Conservation (phyloP, 2,329 filamentous ascomycete species). For the Claviceps purpurea region DNA sequence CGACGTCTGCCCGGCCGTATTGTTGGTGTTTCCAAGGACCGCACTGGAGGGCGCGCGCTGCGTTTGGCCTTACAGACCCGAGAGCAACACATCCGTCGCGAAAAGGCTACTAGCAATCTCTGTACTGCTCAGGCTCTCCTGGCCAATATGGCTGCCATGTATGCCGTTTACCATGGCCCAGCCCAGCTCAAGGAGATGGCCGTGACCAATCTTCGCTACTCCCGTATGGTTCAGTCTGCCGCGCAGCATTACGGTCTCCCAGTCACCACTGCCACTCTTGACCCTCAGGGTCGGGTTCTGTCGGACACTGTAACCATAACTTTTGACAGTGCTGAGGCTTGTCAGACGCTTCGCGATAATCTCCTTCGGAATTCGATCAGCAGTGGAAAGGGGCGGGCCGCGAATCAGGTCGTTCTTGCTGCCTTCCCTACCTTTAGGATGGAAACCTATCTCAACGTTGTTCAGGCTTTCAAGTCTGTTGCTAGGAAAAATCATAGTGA, state of each 20-base stretch:
- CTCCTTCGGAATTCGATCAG: conserved; percentile 52
- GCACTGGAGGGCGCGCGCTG: conserved; percentile 68
- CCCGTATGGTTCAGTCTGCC: conserved; percentile 54
- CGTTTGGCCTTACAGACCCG: conserved; percentile 80
- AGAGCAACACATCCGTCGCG: conserved; percentile 89
- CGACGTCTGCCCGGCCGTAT: conserved; percentile 85
- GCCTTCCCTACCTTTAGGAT: conserved; percentile 14
- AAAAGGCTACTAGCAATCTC: conserved; percentile 96
- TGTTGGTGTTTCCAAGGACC: conserved; percentile 83
- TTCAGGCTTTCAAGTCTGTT: conserved; percentile 15
- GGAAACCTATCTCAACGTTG: conserved; percentile 10
- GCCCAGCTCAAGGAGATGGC: conserved; percentile 73
- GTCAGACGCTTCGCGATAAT: conserved; percentile 16
- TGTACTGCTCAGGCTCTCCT: conserved; percentile 90
- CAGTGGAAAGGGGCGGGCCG: conserved; percentile 47
- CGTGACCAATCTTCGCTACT: conserved; percentile 58
- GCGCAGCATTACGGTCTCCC: conserved; percentile 50
- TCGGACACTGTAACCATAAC: conserved; percentile 75
- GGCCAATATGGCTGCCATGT: conserved; percentile 93
- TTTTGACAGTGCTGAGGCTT: conserved; percentile 14
- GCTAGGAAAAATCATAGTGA: conserved; percentile 14
- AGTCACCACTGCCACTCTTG: conserved; percentile 44
- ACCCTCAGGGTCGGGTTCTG: conserved; percentile 41
- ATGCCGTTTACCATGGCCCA: conserved; percentile 87
- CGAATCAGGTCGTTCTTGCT: conserved; percentile 14